Base-by-base conservation (phyloP, 371 early-diverging fungal genomes). In the Phascolomyces articulosus region DNA sequence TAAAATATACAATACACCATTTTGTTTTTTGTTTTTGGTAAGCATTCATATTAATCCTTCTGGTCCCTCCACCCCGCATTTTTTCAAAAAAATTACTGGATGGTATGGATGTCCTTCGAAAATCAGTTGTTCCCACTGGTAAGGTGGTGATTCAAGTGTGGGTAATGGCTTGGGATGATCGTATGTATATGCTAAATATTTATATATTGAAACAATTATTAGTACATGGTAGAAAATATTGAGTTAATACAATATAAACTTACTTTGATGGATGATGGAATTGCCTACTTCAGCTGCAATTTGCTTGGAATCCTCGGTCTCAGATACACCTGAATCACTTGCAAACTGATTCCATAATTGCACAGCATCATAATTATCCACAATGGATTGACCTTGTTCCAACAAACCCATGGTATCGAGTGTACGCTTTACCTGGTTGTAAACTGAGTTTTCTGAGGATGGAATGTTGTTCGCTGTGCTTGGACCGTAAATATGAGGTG, bases 31-130 rank as follows among this genome's bases (percentile, higher is more conserved):
- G 34, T 34, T 34, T 34, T 34, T 6, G 6, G 11, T 34, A 34
- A 34, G n/a, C n/a, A n/a, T n/a, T n/a, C 34, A 34, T 11, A 0
- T 11, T 34, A 34, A 0, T 34, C 11, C 2, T 34, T 6, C 34
- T 11, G 9, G 6, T 34, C 2, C 34, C 34, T 1, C 34, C n/a
- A 9, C 34, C 11, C 34, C 2, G 6, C 34, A 11, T 34, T 11
- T 11, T 11, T 11, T 2, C 11, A 34, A 34, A 34, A 34, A 9
- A 34, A 9, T 34, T 84, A 87, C 87, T 10, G 92, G 92, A 67
- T 92, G 92, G 0, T 88, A 88, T 21, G 90, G 86, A 65, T 92
- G 92, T 18, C 92, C 92, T 66, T 92, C 92, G 13, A 89, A 69
- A 20, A 91, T 79, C 44, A 81, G 73, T 65, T 88, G 88, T 64